These are phyloP conservation scores for Eustoma russellianum DNA, from an alignment of 257 asterid genomes.

Conservation along the genomic window DNA sequence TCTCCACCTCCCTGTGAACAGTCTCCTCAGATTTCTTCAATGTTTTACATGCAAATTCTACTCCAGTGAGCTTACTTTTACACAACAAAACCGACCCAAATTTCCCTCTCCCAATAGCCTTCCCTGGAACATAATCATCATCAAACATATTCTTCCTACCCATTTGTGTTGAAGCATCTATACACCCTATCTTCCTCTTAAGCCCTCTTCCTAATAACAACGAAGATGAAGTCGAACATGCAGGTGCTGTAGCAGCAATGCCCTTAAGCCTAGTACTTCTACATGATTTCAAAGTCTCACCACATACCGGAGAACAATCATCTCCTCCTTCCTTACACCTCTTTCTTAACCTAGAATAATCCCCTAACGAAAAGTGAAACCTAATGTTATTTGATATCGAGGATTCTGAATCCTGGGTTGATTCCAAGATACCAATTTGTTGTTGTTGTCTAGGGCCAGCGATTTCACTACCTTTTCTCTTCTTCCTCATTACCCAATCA, in stretches of 20 bases:
- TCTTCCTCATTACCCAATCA: constrained; percentile 31
- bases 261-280: constrained; percentile 29
- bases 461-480: constrained; percentile 39
- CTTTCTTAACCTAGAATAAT: constrained; percentile 12
- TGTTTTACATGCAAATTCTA: constrained; percentile 33
- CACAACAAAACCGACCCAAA: constrained; percentile 38
- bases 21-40: constrained; percentile 42
- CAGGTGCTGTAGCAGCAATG: constrained; percentile 35
- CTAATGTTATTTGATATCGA: constrained; percentile 29
- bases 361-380: constrained; percentile 32
- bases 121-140: constrained; percentile 29
- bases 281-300: too few relatives aligned
- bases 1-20: constrained; percentile 40
- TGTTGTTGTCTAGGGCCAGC: constrained; percentile 14
- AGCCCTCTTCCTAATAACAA: constrained; percentile 29
- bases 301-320: too few relatives aligned
- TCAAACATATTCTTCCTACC: constrained; percentile 39
- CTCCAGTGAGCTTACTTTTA: constrained; percentile 29
- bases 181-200: constrained; percentile 39
- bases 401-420: constrained; percentile 18
- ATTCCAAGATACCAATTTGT: constrained; percentile 13
- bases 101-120: constrained; percentile 33
- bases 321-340: too few relatives aligned
- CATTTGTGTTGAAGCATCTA: constrained; percentile 32
- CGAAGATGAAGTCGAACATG: constrained; percentile 26